Evolutionary conservation across 306 rosid genomes (phyloP), one percentile per base, ranked within the genome.

Genomic region (Quercus bicolor): DNA sequence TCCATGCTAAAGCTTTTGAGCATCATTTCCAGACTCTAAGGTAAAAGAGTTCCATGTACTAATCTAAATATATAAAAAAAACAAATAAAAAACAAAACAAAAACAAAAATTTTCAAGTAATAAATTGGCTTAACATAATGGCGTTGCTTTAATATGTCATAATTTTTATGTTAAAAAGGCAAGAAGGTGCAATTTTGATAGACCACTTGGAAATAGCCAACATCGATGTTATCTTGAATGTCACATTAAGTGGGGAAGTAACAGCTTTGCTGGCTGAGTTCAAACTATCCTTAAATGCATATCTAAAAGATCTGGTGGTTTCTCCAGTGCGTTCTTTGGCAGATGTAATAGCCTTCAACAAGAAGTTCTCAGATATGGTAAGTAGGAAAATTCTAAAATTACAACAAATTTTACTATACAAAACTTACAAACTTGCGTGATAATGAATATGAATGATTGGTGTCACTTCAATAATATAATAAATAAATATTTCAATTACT

Each of bases 181-280:
- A 78, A 79, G 78, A 78, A 69, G 97, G 96, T 55, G 96, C 93
- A 69, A 80, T 73, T 23, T 64, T 90, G 68, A 72, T 92, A 10
- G 96, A 90, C 28, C 74, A 92, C 80, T 65, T 92, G 80, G 89
- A 87, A 48, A 85, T 92, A 75, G 70, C 73, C 11, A 89, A 87
- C 61, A 43, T 84, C 31, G 84, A 80, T 54, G 74, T 56, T 10
- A 72, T 87, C 75, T 59, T 80, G 45, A 62, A 90, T 75, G 64
- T 84, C 19, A 2, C 1, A 2, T 54, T 55, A 61, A 88, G 79
- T 66, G 92, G 94, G 6, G 91, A 88, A 78, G 19, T 4, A 3
- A 18, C 26, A 18, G 76, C 85, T 33, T 1, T 77, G 0, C 1
- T 79, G 52, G 73, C 89, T 18, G 94, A 92, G 76, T 80, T 88